phyloP scores from a whole-genome alignment of 345 rosid species.

The Arabidopsis arenosa region DNA sequence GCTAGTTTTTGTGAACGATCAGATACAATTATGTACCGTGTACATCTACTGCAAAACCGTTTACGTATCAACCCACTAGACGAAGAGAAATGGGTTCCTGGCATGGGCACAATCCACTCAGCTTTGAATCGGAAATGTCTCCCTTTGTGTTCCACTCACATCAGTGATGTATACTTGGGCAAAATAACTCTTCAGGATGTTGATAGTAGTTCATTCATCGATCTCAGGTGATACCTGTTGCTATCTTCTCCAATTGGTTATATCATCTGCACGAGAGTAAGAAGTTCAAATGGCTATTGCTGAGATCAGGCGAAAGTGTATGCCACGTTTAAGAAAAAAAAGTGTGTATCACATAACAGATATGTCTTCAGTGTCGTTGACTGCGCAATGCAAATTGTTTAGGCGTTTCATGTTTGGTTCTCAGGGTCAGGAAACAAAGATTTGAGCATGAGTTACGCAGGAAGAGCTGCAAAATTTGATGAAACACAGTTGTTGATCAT shows the following conservation, averaged over 20 bases:
- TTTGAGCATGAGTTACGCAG: background rate
- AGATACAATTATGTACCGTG: slow-evolving; percentile 59
- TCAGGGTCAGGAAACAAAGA: background rate
- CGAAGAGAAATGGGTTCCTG: slow-evolving; percentile 61
- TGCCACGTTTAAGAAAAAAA: background rate
- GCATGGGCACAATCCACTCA: slow-evolving; percentile 68
- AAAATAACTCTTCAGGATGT: slow-evolving; percentile 78
- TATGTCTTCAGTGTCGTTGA: background rate
- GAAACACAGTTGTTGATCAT: background rate
- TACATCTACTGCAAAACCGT: slow-evolving; percentile 68
- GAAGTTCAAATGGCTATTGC: background rate
- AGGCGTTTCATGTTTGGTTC: background rate
- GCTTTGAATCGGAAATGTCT: slow-evolving; percentile 65
- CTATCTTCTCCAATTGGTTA: background rate
- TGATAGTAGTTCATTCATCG: slow-evolving; percentile 63
- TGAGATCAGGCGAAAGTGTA: slow-evolving; percentile 1
- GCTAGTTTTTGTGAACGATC: slow-evolving; percentile 75
- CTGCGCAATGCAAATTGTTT: slow-evolving; percentile 1
- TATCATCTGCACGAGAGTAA: background rate
- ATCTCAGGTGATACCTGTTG: slow-evolving; percentile 53
- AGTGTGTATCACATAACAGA: no score
- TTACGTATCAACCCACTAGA: slow-evolving; percentile 54
- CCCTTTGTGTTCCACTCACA: slow-evolving; percentile 76
- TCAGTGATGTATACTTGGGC: slow-evolving; percentile 69
- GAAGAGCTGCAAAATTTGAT: no score